Evolutionary conservation across 2,329 filamentous ascomycete species (phyloP), one percentile per base, ranked within the genome.

Genomic region (Sphaerulina musiva): DNA sequence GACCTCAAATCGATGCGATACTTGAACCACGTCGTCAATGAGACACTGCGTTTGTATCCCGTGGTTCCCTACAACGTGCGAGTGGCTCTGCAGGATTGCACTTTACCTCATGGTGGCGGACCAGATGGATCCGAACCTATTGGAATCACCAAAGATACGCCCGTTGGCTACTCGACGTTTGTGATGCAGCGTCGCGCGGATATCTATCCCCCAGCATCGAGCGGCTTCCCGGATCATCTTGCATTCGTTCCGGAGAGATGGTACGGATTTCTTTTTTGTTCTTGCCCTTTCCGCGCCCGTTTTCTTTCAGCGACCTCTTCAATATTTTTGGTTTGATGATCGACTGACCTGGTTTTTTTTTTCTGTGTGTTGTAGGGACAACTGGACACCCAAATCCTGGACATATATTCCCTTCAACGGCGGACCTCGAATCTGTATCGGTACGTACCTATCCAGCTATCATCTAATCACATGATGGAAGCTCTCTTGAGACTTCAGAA

Each of bases 1-100:
- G 81, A 95, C 66, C 78, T 95, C 55, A 95, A 95, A 76, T 79
- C 79, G 60, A 95, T 95, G 89, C 85, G 86, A 64, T 95, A 92
- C 69, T 80, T 93, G 12, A 62, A 71, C 46, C 69, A 73, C 58
- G 68, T 64, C n/a, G 57, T 74, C 48, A 73, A 73, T 60, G 72
- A 74, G 60, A 69, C 63, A n/a, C 66, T 78, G 4, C 72, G 76
- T 8, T 65, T 78, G 14, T 78, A 77, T 57, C 76, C 76, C 2
- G 70, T 75, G 3, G 75, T 78, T 2, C 76, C 76, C 1, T 77
- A 73, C 68, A 78, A 78, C 60, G 70, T 77, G 20, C 74, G 76
- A 44, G 63, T 75, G 7, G 70, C 76, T 0, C 68, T 78, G 1
- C 65, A 69, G 14, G 75, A 78, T 59, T 76, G 75, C 4, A 76